Evolutionary conservation across 768 basidiomycete genomes (phyloP), one percentile per base, ranked within the genome.

Genomic region (Podaxis pistillaris): DNA sequence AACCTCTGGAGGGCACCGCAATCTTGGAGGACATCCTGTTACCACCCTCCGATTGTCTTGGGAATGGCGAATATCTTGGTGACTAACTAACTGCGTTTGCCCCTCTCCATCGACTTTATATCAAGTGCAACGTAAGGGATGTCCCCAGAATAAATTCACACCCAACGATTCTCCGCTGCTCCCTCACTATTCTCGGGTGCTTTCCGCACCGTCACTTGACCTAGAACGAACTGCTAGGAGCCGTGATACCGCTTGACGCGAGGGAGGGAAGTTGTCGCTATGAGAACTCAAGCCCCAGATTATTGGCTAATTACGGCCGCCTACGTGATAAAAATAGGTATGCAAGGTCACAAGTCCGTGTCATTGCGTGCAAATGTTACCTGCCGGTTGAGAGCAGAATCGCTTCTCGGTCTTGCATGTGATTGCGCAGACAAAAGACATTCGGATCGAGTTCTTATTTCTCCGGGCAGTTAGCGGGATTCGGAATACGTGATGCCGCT

Each of bases 181-280:
- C 30, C 30, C 28, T 46, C 28, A 30, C 12, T 19, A 22, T 28
- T 28, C 4, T 24, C 60, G 54, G 52, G 44, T 62, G 60, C 46
- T 49, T 54, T 55, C 38, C 8, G 24, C 9, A 22, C 30, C 19
- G 33, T 55, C 60, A 62, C 8, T 56, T 56, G 60, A 62, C 60
- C 37, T 24, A 17, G 11, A 40, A 19, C 19, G 6, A 24, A 15
- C 26, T 40, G 13, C 12, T 33, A 17, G 22, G 8, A 19, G 24
- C 19, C n/a, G 41, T 17, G 8, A 33, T 33, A 9, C 30, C 30
- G 1, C 30, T 9, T 9, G 30, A 33, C 30, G 30, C 30, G 30
- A 33, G 30, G 30, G 30, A 33, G 30, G 9, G 30, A 33, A 33
- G 30, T 33, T 9, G 28, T 28, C 28, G 36, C 33, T 30, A 47